These are phyloP conservation scores for Eucalyptus brandiana DNA, from an alignment of 345 rosid species.

Conservation along the genomic window DNA sequence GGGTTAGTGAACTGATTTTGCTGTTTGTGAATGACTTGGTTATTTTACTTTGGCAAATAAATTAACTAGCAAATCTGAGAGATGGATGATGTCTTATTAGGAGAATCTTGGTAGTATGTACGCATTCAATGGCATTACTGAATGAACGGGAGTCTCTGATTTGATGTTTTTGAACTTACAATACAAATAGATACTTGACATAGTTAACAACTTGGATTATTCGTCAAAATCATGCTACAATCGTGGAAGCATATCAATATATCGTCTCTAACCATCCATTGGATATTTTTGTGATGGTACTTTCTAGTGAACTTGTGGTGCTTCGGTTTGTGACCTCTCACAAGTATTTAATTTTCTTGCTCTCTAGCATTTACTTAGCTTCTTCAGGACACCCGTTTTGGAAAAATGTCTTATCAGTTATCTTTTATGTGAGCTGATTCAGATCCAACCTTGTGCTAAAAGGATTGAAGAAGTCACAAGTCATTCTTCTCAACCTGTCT, in stretches of 20 bases:
- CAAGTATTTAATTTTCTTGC: not conserved
- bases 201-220: not conserved
- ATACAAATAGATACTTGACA: not conserved
- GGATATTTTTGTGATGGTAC: not conserved
- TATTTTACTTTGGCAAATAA: not conserved
- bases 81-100: not conserved
- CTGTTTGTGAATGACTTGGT: not conserved
- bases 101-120: not conserved
- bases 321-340: not conserved
- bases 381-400: not conserved
- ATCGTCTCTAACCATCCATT: not conserved
- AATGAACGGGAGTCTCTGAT: not conserved
- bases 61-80: not conserved
- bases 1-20: not conserved
- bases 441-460: not conserved
- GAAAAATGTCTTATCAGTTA: not conserved
- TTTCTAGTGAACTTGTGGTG: not conserved
- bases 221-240: not conserved
- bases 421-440: not conserved
- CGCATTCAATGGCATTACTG: not conserved
- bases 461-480: not conserved
- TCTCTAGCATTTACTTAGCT: not conserved
- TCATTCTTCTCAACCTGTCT: not conserved
- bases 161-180: not conserved
- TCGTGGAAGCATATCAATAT: not conserved